Evolutionary conservation across 2,329 filamentous ascomycete genomes (phyloP), one percentile per base, ranked within the genome.

Genomic region (Pseudocercospora macadamiae): DNA sequence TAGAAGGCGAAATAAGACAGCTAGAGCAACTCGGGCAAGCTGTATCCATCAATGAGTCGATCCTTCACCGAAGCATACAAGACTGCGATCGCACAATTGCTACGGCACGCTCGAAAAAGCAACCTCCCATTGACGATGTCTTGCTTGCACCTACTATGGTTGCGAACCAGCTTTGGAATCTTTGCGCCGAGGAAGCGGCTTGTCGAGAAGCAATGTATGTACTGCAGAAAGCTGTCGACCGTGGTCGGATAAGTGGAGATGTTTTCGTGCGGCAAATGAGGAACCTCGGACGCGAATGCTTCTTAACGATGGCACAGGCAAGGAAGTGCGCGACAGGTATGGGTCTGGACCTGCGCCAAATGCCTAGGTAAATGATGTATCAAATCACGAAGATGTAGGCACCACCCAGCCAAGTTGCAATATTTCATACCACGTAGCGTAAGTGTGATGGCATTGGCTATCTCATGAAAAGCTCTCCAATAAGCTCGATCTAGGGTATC

Each of bases 61-160:
- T 96, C 54, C 80, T 97, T 5, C 89, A 89, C 64, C 87, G 89
- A 37, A 88, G 89, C 2, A 85, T 97, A 52, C 82, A 83, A 26
- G 87, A 89, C 61, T 93, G 93, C 2, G 93, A 97, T 71, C 79
- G 78, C 4, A 86, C 93, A 9, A 90, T 97, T 63, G 83, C 86
- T 39, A 84, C 86, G 52, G 90, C 90, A n/a, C 83, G 86, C 57
- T 80, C 80, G 14, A 86, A 90, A 49, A 82, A 83, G 37, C 83
- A 87, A 1, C 92, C 93, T 0, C 85, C 88, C 48, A 89, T 97
- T 49, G 95, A 99, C 73, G 92, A 96, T 60, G 83, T 97, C 30
- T 81, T 99, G 2, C 91, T 97, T n/a, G 91, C 93, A 2, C 92
- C 93, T 0, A 97, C 91, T 0, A 89, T 97, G 1, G 95, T 97